phyloP scores from a whole-genome alignment of 2,329 filamentous ascomycete species.

The Aspergillus fructus region DNA sequence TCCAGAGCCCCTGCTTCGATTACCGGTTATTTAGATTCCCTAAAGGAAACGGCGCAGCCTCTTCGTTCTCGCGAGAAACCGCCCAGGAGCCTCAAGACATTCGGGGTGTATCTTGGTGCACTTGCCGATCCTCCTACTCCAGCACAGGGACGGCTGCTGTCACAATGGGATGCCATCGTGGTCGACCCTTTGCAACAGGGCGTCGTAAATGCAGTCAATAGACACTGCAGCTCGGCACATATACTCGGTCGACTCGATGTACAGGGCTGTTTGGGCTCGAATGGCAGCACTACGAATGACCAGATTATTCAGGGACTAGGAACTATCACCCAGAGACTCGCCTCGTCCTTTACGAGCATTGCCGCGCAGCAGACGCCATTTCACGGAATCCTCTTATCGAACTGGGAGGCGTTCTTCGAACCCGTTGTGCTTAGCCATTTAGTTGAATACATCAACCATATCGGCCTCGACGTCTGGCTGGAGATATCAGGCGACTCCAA shows the following conservation, averaged over 20 bases:
- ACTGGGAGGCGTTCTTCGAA: slow-evolving; percentile 28
- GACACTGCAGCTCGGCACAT: background rate
- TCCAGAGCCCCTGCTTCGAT: slow-evolving; percentile 6
- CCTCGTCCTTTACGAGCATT: background rate
- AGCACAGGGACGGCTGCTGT: slow-evolving; percentile 26
- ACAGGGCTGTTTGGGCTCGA: background rate
- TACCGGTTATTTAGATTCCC: slow-evolving; percentile 7
- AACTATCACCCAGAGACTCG: background rate
- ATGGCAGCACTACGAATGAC: background rate
- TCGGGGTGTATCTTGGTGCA: slow-evolving; percentile 35
- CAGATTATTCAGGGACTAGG: slow-evolving; percentile 5
- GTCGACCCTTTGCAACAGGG: slow-evolving; percentile 34
- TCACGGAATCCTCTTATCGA: slow-evolving; percentile 35
- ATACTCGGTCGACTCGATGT: slow-evolving; percentile 13
- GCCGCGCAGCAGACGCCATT: slow-evolving; percentile 18
- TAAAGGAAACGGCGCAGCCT: slow-evolving; percentile 2
- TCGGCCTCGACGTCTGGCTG: slow-evolving; percentile 38
- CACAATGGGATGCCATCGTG: slow-evolving; percentile 35
- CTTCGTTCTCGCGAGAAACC: background rate
- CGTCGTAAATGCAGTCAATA: slow-evolving; percentile 25
- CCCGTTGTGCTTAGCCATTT: slow-evolving; percentile 27
- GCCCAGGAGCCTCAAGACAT: slow-evolving; percentile 16
- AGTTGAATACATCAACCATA: slow-evolving; percentile 26
- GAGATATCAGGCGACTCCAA: slow-evolving; percentile 31
- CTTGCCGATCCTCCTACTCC: slow-evolving; percentile 28